Evolutionary conservation across 495 filamentous ascomycete genomes (phyloP), one percentile per base, ranked within the genome.

Genomic region (Aspergillus cavernicola): DNA sequence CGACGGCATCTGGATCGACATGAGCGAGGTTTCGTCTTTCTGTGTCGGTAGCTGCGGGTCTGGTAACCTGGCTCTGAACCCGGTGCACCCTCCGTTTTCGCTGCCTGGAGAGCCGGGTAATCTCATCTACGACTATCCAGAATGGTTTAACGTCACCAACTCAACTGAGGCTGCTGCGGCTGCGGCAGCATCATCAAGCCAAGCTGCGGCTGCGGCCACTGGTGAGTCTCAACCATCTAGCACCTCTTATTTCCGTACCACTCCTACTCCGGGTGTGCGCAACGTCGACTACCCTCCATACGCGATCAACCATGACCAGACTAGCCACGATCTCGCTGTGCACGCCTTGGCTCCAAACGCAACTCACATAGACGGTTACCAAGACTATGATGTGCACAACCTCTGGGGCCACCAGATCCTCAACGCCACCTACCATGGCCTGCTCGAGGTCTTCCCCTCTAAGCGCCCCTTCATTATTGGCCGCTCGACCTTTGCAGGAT

Each of bases 391-490:
- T 52, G 81, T 89, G 40, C 88, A 92, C 72, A 92, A 85, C 54
- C 62, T 91, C 4, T 90, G 64, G 45, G 89, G 89, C 19, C 82
- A 91, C 55, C 81, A 85, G 58, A 85, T 89, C 37, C 68, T 91
- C 32, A 87, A 88, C 50, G 89, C 89, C 7, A 95, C 89, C 10
- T 89, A 93, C 67, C 67, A 88, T 18, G 88, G 81, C 23, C 78
- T 95, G 7, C 70, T 85, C 3, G 61, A 70, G 15, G 68, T 90
- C 8, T 80, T 80, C 57, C 78, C 83, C 0, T 72, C 62, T 10
- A 86, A 88, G 61, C 83, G 90, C 0, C 90, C 90, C 0, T 92
- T 95, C 69, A 88, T 95, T 63, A 92, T 95, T 56, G 87, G 86
- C 1, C 85, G 90, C 36, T 88, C 85, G 44, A 93, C 90, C 3